Evolutionary conservation across 148 eudicot species (phyloP).

Genomic region (Amaranthus palmeri): DNA sequence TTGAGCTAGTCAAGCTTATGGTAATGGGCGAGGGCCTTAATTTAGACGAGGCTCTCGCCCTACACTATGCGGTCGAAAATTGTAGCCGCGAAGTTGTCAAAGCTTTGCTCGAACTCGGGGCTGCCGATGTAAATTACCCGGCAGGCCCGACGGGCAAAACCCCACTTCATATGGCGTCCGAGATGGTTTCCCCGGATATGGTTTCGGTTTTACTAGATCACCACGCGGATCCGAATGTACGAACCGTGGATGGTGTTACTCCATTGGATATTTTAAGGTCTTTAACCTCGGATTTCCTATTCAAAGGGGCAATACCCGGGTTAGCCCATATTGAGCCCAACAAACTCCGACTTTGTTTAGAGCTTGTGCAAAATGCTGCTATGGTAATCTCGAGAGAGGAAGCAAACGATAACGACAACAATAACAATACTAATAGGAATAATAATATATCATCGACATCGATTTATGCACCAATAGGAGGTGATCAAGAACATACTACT

Average conservation of each 20-base stretch:
- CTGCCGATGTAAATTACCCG: constrained; percentile 77
- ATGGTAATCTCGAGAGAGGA: constrained; percentile 95
- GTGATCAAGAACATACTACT: constrained; percentile 24
- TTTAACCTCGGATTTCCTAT: constrained; percentile 83
- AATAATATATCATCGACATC: neutral
- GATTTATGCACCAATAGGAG: constrained; percentile 21
- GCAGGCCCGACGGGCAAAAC: constrained; percentile 83
- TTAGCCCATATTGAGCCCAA: constrained; percentile 83
- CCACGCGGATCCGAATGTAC: constrained; percentile 86
- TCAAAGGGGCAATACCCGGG: constrained; percentile 90
- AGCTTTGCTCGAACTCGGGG: constrained; percentile 83
- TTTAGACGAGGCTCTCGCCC: constrained; percentile 75
- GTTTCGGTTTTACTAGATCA: constrained; percentile 92
- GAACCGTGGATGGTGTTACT: constrained; percentile 78
- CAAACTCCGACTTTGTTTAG: constrained; percentile 81
- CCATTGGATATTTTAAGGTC: constrained; percentile 75
- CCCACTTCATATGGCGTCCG: constrained; percentile 87
- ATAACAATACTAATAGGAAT: neutral
- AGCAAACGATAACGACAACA: constrained; percentile 24
- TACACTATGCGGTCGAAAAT: constrained; percentile 81
- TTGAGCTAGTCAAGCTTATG: constrained; percentile 91
- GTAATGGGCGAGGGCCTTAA: constrained; percentile 96
- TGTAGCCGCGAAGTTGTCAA: constrained; percentile 90
- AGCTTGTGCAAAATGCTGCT: constrained; percentile 90
- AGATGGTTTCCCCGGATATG: constrained; percentile 97